These are phyloP conservation scores for Beauveria sp. DNA, from an alignment of 2,329 filamentous ascomycete genomes.

Conservation along the genomic window DNA sequence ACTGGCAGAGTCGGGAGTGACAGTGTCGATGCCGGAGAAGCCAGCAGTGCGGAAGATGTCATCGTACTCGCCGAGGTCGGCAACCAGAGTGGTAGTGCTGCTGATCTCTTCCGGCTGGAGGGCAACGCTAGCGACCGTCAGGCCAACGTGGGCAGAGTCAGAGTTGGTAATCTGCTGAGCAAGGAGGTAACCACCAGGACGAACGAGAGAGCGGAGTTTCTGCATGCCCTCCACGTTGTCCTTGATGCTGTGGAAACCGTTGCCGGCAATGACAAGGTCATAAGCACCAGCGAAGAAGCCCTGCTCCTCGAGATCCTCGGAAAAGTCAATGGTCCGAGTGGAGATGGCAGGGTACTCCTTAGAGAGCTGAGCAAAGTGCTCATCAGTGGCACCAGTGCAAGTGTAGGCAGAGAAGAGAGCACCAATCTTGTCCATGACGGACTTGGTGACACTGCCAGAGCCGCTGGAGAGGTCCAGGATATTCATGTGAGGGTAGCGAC, in stretches of 20 bases:
- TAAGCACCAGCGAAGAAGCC: constrained; percentile 8
- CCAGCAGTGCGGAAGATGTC: constrained; percentile 9
- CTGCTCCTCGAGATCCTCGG: constrained; percentile 8
- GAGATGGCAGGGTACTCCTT: constrained; percentile 1
- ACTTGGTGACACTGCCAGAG: constrained; percentile 8
- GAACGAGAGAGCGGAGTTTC: constrained; percentile 11
- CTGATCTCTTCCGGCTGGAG: constrained; percentile 4
- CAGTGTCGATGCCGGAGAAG: constrained; percentile 13
- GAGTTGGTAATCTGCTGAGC: constrained; percentile 9
- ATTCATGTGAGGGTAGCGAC: constrained; percentile 12
- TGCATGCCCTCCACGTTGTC: constrained; percentile 2
- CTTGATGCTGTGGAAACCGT: constrained; percentile 5
- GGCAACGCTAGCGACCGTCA: constrained; percentile 7
- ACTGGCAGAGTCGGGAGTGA: constrained; percentile 8
- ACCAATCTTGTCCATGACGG: constrained; percentile 8
- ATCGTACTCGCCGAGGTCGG: constrained; percentile 9
- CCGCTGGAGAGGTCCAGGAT: constrained; percentile 12
- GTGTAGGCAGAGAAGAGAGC: constrained; percentile 11
- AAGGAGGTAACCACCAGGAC: constrained; percentile 12
- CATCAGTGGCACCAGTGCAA: constrained; percentile 9
- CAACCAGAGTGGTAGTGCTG: constrained; percentile 8
- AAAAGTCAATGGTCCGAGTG: constrained; percentile 9
- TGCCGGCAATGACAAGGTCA: constrained; percentile 11
- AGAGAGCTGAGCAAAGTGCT: constrained; percentile 8
- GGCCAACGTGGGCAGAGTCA: constrained; percentile 2